These are phyloP conservation scores for Neolecta irregularis DNA, from an alignment of 1,139 yeast species.

Conservation along the genomic window DNA sequence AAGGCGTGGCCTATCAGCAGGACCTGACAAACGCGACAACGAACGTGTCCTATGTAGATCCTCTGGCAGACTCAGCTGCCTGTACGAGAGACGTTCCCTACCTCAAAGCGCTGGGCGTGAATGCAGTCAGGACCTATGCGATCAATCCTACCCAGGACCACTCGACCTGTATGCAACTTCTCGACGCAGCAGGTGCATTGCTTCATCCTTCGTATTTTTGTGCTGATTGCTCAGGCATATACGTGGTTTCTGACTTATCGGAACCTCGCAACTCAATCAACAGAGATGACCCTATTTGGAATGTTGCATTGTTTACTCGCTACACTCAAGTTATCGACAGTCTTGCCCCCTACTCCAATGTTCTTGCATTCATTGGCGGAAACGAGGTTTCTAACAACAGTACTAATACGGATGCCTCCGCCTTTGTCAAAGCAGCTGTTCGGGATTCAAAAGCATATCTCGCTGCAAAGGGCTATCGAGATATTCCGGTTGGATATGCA, in stretches of 20 bases:
- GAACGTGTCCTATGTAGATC: constrained; percentile 32
- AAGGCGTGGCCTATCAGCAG: constrained; percentile 78
- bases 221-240: no score
- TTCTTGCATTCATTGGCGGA: constrained; percentile 87
- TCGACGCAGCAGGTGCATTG: constrained; percentile 86
- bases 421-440: constrained; percentile 58
- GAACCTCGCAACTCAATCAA: constrained; percentile 77
- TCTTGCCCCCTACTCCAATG: constrained; percentile 70
- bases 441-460: constrained; percentile 70
- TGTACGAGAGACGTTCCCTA: constrained; percentile 65
- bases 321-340: constrained; percentile 70
- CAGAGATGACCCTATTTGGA: constrained; percentile 66
- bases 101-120: constrained; percentile 63
- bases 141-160: constrained; percentile 72
- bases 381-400: constrained; percentile 80
- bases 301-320: constrained; percentile 78
- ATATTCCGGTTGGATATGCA: constrained; percentile 83
- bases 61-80: constrained; percentile 48
- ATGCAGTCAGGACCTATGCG: constrained; percentile 76
- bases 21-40: constrained; percentile 64
- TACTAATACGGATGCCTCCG: constrained; percentile 42
- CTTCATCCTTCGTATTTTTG: no score
- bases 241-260: constrained; percentile 77
- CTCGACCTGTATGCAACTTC: constrained; percentile 77
- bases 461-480: constrained; percentile 39